phyloP scores from a whole-genome alignment of 345 rosid genomes.

The Turritis glabra region DNA sequence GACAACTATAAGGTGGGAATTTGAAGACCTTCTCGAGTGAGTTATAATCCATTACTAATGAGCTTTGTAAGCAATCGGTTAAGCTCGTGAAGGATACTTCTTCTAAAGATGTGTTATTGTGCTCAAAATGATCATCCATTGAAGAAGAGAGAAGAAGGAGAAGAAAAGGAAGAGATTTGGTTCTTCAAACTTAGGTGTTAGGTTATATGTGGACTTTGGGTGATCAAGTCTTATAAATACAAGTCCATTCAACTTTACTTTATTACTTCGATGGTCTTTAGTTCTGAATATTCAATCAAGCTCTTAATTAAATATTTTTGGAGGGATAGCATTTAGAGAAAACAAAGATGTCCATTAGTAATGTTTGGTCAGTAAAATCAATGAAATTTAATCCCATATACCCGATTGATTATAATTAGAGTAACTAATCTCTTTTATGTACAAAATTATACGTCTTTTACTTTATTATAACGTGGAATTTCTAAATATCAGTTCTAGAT shows the following conservation, averaged over 20 bases:
- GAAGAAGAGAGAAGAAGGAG: not conserved
- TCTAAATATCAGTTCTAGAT: not conserved
- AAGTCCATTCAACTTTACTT: conserved; percentile 31
- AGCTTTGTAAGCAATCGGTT: conserved; percentile 35
- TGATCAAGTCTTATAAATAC: conserved; percentile 37
- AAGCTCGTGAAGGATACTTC: conserved; percentile 28
- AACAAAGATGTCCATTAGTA: not conserved
- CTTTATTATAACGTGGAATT: not conserved
- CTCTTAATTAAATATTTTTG: not conserved
- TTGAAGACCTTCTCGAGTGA: conserved; percentile 27
- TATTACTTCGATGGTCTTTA: conserved; percentile 15
- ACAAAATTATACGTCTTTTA: not conserved
- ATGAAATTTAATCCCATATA: not conserved
- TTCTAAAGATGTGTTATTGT: conserved; percentile 21
- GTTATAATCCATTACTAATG: conserved; percentile 33
- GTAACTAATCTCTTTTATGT: not conserved
- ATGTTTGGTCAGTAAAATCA: not conserved
- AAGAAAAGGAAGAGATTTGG: not conserved
- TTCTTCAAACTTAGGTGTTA: conserved; percentile 25
- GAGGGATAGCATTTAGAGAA: not conserved
- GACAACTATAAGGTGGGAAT: conserved; percentile 15
- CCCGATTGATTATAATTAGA: not conserved
- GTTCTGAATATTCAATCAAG: conserved; percentile 12
- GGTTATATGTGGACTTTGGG: conserved; percentile 39
- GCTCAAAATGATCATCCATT: conserved; percentile 25